These are phyloP conservation scores for Antrodiella citrinella DNA, from an alignment of 768 basidiomycete genomes.

Conservation along the genomic window DNA sequence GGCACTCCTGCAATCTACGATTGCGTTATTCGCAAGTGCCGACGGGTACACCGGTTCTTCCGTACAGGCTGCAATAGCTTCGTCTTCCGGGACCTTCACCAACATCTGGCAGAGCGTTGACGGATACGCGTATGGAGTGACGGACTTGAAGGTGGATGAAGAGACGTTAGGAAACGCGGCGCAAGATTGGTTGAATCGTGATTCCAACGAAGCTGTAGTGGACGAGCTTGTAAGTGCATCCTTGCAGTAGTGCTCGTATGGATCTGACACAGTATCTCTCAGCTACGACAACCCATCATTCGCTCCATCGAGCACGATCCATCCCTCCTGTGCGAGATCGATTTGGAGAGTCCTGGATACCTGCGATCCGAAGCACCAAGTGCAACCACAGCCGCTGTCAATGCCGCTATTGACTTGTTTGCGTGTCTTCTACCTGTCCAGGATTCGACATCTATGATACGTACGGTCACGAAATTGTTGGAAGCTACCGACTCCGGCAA, in stretches of 20 bases:
- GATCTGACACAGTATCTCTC: neutral
- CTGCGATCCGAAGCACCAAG: conserved; percentile 56
- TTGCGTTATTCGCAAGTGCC: conserved; percentile 77
- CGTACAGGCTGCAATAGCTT: conserved; percentile 87
- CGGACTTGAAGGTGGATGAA: conserved; percentile 53
- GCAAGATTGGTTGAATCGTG: conserved; percentile 41
- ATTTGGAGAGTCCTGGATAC: conserved; percentile 18
- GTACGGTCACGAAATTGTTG: conserved; percentile 48
- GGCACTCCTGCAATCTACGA: conserved; percentile 70
- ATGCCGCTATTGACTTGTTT: conserved; percentile 86
- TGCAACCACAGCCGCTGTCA: conserved; percentile 74
- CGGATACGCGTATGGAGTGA: conserved; percentile 89
- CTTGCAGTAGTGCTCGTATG: neutral
- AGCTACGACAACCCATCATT: conserved; percentile 52
- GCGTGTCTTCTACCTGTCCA: conserved; percentile 72
- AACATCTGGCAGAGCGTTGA: conserved; percentile 83
- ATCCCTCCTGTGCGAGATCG: conserved; percentile 44
- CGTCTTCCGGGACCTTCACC: conserved; percentile 75
- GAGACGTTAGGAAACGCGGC: conserved; percentile 1
- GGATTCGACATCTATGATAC: conserved; percentile 49
- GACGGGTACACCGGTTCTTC: conserved; percentile 79
- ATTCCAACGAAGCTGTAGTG: conserved; percentile 73
- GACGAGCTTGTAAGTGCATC: conserved; percentile 56
- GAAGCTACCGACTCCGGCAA: conserved; percentile 67
- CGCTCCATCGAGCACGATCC: conserved; percentile 85